Percentiles rank a stretch among this genome's conserved stretches.
These are phyloP conservation scores for Eucalyptus marginata DNA, from an alignment of 345 rosid species.

Conservation along the genomic window DNA sequence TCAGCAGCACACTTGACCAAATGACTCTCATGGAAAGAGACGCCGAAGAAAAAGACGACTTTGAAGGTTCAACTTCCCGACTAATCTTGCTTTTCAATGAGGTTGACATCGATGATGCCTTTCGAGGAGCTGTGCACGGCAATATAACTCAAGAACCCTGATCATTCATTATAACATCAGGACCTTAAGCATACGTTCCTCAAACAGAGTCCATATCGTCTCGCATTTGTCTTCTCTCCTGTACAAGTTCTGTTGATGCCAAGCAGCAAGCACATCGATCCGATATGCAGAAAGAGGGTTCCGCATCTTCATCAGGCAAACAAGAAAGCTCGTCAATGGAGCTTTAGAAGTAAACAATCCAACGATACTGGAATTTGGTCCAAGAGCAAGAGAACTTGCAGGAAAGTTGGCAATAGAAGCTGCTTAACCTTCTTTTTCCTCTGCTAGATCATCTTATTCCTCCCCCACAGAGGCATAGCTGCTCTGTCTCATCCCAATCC, in stretches of 20 bases:
- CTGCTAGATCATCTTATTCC: background rate
- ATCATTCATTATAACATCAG: background rate
- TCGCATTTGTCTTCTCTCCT: background rate
- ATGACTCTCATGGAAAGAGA: background rate
- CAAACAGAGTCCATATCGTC: background rate
- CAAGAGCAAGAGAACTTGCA: background rate
- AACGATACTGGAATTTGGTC: background rate
- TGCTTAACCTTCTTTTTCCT: background rate
- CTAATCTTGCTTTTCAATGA: background rate
- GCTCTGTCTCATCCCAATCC: background rate
- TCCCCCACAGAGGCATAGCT: background rate
- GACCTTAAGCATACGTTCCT: background rate
- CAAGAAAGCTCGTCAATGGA: background rate
- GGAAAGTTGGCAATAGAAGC: background rate
- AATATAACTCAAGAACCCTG: background rate
- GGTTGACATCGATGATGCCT: background rate
- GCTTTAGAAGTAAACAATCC: background rate
- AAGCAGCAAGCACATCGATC: background rate
- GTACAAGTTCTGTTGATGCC: background rate
- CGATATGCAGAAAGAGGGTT: background rate
- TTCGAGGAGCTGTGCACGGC: background rate
- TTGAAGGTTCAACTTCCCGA: background rate
- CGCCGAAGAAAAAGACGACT: background rate
- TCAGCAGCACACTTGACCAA: background rate
- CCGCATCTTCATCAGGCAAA: background rate